Base-by-base conservation (phyloP, 2,329 filamentous ascomycete genomes). In the Colletotrichum sojae region DNA sequence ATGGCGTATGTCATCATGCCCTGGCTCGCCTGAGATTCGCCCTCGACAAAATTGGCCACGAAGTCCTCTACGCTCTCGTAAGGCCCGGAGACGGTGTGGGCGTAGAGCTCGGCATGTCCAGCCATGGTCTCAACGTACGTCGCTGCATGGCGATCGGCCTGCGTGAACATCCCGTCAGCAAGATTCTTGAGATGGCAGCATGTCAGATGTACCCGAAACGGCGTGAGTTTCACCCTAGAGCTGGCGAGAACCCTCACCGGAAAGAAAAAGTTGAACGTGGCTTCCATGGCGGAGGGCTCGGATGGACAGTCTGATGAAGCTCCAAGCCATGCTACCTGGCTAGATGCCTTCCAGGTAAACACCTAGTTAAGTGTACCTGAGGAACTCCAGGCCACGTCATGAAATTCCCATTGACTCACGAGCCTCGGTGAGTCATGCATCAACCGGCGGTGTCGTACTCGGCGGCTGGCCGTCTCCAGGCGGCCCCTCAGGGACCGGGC, bases 1-100 rank as follows among this genome's bases (percentile, higher is more conserved):
- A 79, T 69, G 69, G 76, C 75, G 52, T 71, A 70, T n/a, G 63
- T 55, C 22, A 71, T 58, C 54, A 59, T 53, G 13, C 48, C 61
- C n/a, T 67, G 71, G 59, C 68, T 51, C 55, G 55, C 61, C 20
- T 54, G 60, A 51, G 22, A 69, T 20, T 59, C 60, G 2, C 60
- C 46, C 25, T 73, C 65, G 18, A 71, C 31, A 40, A 74, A 73
- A 10, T 55, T 54, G 1, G 51, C 18, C 8, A 60, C 56, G 27
- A 73, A 73, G 25, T 73, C 58, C 10, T 61, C 58, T 12, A 52
- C 63, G 10, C 70, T 69, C 4, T 58, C 20, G 53, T 73, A 76
- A 1, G 69, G 74, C 13, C 71, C 67, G 13, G 66, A 15, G 12
- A 75, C 55, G 43, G 73, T 71, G 55, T 76, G 69, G 3, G 69